Percentiles rank a stretch among this genome's conserved stretches.
Evolutionary conservation across 2,329 filamentous ascomycete genomes (phyloP).

Genomic region (Venturia carpophila): DNA sequence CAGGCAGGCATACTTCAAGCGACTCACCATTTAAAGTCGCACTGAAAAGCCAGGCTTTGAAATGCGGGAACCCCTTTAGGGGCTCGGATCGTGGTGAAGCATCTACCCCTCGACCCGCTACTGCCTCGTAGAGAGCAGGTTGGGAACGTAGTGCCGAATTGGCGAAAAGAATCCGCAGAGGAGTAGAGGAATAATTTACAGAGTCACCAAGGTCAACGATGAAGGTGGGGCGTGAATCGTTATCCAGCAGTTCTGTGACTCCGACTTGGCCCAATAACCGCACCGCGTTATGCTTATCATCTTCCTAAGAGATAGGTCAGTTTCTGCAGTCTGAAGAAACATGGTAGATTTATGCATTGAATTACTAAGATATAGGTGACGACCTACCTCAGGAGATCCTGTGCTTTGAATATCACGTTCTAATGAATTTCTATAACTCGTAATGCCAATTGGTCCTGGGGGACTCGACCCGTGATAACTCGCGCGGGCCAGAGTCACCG

Average conservation of each 20-base stretch:
- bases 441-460: constrained; percentile 28
- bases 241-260: constrained; percentile 64
- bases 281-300: constrained; percentile 40
- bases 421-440: constrained; percentile 5
- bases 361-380: constrained; percentile 29
- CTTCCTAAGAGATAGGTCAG: constrained; percentile 41
- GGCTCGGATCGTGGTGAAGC: constrained; percentile 31
- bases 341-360: constrained; percentile 31
- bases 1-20: constrained; percentile 44
- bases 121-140: constrained; percentile 47
- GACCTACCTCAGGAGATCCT: constrained; percentile 7
- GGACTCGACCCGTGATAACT: constrained; percentile 32
- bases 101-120: constrained; percentile 43
- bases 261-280: constrained; percentile 57
- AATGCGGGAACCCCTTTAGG: constrained; percentile 48
- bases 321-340: constrained; percentile 27
- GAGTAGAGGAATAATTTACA: constrained; percentile 46
- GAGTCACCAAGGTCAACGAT: constrained; percentile 60
- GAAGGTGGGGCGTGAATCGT: constrained; percentile 69
- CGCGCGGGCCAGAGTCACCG: constrained; percentile 44
- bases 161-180: constrained; percentile 56
- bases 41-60: constrained; percentile 62
- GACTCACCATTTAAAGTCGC: constrained; percentile 46
- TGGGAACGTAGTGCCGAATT: constrained; percentile 59
- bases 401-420: neutral